Evolutionary conservation across 179 eudicot genomes (phyloP).

Genomic region (Sideroxylon spinosum): DNA sequence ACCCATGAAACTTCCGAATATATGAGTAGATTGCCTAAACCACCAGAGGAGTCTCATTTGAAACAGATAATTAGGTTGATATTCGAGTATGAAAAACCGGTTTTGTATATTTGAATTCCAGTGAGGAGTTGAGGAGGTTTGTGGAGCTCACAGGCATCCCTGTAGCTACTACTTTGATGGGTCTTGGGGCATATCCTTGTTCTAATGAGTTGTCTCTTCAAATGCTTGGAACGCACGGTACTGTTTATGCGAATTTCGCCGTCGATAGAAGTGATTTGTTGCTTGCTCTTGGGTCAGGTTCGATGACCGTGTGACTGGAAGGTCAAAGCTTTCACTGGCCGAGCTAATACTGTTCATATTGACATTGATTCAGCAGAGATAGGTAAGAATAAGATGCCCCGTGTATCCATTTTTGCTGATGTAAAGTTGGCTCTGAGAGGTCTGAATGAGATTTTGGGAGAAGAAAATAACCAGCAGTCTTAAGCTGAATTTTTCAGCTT

Average conservation of each 20-base stretch:
- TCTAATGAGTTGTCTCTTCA: conserved; percentile 58
- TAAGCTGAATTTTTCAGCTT: conserved; percentile 47
- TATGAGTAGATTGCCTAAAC: conserved; percentile 54
- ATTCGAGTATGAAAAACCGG: conserved; percentile 63
- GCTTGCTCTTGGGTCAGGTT: conserved; percentile 86
- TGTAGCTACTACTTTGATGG: conserved; percentile 90
- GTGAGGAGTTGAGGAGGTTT: conserved; percentile 65
- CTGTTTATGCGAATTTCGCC: conserved; percentile 86
- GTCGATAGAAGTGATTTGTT: conserved; percentile 84
- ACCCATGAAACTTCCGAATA: conserved; percentile 59
- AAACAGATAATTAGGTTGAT: conserved; percentile 73
- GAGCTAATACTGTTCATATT: conserved; percentile 90
- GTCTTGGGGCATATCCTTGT: conserved; percentile 60
- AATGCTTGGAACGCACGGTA: conserved; percentile 97
- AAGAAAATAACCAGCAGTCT: conserved; percentile 27
- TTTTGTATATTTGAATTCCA: conserved; percentile 73
- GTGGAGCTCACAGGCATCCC: conserved; percentile 86
- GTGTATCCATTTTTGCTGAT: conserved; percentile 72
- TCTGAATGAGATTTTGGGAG: conserved; percentile 53
- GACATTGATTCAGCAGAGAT: conserved; percentile 93
- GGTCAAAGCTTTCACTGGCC: conserved; percentile 89
- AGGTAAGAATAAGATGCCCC: conserved; percentile 90
- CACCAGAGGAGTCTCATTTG: conserved; percentile 31
- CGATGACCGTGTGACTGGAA: conserved; percentile 91
- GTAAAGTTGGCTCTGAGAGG: conserved; percentile 37